These are phyloP conservation scores for Podaxis carcinomalis DNA, from an alignment of 768 basidiomycete genomes.

Conservation along the genomic window DNA sequence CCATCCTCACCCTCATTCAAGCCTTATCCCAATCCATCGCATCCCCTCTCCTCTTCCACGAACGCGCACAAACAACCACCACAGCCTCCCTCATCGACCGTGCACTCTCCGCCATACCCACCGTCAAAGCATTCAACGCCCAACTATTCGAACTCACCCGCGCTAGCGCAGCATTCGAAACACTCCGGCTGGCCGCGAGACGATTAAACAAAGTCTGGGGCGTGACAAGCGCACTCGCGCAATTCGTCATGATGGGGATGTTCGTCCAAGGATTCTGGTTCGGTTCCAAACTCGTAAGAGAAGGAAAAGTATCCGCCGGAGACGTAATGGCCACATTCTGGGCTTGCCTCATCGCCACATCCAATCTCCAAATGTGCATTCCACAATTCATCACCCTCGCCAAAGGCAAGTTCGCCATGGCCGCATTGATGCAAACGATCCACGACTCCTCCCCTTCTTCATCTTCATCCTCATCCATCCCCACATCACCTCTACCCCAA, in stretches of 20 bases:
- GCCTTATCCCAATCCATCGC: conserved; percentile 67
- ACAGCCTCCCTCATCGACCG: conserved; percentile 81
- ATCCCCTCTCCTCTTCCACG: conserved; percentile 59
- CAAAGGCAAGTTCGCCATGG: conserved; percentile 83
- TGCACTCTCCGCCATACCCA: conserved; percentile 70
- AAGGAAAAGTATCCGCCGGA: conserved; percentile 63
- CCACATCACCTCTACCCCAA: conserved; percentile 24
- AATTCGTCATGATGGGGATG: conserved; percentile 86
- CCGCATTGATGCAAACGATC: conserved; percentile 58
- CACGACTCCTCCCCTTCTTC: conserved; percentile 33
- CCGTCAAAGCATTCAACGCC: conserved; percentile 93
- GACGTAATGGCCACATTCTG: conserved; percentile 97
- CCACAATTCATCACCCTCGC: conserved; percentile 74
- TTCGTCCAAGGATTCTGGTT: conserved; percentile 99
- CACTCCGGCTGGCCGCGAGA: conserved; percentile 42
- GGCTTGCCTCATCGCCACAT: conserved; percentile 90
- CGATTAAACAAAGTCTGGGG: conserved; percentile 75
- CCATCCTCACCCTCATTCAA: conserved; percentile 75
- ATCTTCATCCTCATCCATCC: conserved; percentile 10
- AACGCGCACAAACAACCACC: conserved; percentile 62
- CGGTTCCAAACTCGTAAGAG: conserved; percentile 83
- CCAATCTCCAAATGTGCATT: conserved; percentile 82
- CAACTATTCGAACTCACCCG: conserved; percentile 41
- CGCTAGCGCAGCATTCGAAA: conserved; percentile 39
- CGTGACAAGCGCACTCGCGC: conserved; percentile 56